Base-by-base conservation (phyloP, 2,329 filamentous ascomycete genomes). In the Botryotinia globosa region DNA sequence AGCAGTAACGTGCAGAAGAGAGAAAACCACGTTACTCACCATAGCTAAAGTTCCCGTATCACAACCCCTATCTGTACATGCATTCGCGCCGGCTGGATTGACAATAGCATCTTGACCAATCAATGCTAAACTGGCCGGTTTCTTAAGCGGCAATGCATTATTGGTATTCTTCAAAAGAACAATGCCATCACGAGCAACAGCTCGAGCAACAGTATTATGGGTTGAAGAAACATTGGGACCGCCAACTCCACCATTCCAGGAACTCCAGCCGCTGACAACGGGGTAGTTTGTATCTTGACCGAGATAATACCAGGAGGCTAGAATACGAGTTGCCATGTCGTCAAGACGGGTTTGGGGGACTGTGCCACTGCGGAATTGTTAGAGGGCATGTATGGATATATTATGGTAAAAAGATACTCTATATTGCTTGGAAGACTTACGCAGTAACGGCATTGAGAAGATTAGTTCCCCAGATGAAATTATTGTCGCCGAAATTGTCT, bases 131-230 rank as follows among this genome's bases (percentile, higher is more conserved):
- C 84, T 85, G 75, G 83, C 72, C 75, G 86, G 85, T 71, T 83
- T 84, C 70, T 85, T 84, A 12, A 92, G 82, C 0, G 91, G 91
- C 0, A 92, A 82, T 12, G 85, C 82, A 37, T 81, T 82, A 64
- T 80, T 84, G 3, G 83, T 83, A 79, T 93, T 93, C 83, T 92
- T 92, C 71, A 94, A 83, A n/a, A 94, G 81, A 1, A 91, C 88
- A 72, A 87, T 90, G 14, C 88, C 85, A 76, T 89, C 85, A 71
- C 87, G 80, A 14, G 86, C 85, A 56, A 88, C 79, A 12, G 85
- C 83, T 64, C 87, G 82, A 29, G 91, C 88, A 76, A 92, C 89
- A 56, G 88, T 85, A 77, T 88, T 89, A 80, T 92, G 87, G 76
- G 87, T 83, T 75, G 87, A 85, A 75, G 88, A 85, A 1, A 88